These are phyloP conservation scores for Wickerhamiella kurtzmanii DNA, from an alignment of 805 yeast species.

Conservation along the genomic window DNA sequence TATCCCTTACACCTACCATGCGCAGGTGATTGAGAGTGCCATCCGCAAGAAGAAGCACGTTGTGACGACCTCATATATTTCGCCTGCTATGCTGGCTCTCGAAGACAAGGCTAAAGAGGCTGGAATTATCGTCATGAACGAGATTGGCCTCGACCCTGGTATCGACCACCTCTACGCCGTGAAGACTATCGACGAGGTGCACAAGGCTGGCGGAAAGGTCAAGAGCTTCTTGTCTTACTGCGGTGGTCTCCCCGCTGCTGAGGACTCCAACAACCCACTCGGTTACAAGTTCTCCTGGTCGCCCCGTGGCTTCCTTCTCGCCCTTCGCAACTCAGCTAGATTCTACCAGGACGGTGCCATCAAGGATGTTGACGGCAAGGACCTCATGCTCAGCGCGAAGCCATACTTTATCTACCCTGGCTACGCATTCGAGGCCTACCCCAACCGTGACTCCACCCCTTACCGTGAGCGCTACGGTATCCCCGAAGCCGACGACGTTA, in stretches of 20 bases:
- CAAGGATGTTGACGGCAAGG: constrained; percentile 71
- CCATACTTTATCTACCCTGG: constrained; percentile 96
- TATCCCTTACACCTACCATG: constrained; percentile 94
- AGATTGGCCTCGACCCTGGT: constrained; percentile 98
- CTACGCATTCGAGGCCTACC: constrained; percentile 85
- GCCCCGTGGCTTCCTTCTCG: constrained; percentile 92
- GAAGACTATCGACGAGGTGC: constrained; percentile 96
- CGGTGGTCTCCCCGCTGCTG: constrained; percentile 98
- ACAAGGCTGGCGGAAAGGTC: constrained; percentile 79
- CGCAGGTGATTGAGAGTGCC: constrained; percentile 83
- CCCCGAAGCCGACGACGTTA: constrained; percentile 94
- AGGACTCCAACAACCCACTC: constrained; percentile 91
- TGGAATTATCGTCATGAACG: constrained; percentile 96
- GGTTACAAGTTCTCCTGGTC: constrained; percentile 99
- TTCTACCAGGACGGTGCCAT: constrained; percentile 78
- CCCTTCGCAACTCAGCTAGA: constrained; percentile 84
- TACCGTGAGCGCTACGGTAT: constrained; percentile 84
- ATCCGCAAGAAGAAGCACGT: constrained; percentile 78
- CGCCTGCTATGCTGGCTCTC: constrained; percentile 76
- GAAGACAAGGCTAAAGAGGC: constrained; percentile 81
- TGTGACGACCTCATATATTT: constrained; percentile 93
- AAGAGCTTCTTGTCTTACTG: constrained; percentile 91
- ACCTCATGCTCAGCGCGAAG: constrained; percentile 85
- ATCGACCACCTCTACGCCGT: constrained; percentile 96
- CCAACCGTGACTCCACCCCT: constrained; percentile 94